phyloP scores from a whole-genome alignment of 305 asterid species.

The Fraxinus baroniana region DNA sequence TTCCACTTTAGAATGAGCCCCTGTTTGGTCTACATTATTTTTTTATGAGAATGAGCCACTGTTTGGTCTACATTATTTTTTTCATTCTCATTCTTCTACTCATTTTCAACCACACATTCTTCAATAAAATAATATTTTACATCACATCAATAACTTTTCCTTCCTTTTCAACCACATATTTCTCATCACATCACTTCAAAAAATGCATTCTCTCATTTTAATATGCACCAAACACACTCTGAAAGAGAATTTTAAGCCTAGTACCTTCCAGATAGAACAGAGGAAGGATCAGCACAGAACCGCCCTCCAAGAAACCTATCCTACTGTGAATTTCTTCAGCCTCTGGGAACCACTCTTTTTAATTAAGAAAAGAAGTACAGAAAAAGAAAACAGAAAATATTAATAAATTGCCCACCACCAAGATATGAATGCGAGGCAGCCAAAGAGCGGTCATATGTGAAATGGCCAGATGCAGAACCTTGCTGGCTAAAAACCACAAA shows the following conservation, averaged over 20 bases:
- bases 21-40: too few species aligned
- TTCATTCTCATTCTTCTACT: too few species aligned
- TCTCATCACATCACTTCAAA: too few species aligned
- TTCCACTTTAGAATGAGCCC: not conserved
- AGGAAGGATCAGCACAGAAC: conserved; percentile 70
- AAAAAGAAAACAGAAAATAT: not conserved
- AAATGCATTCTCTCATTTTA: too few species aligned
- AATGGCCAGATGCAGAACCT: conserved; percentile 54
- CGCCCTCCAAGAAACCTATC: conserved; percentile 81
- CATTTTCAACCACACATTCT: too few species aligned
- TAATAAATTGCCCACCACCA: conserved; percentile 58
- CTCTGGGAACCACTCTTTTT: conserved; percentile 39
- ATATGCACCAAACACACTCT: too few species aligned
- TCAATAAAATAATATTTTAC: too few species aligned
- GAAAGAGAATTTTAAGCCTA: conserved; percentile 1
- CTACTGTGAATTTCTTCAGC: conserved; percentile 81
- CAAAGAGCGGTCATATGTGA: conserved; percentile 65
- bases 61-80: too few species aligned
- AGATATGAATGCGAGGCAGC: conserved; percentile 87
- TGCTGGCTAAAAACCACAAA: conserved; percentile 32
- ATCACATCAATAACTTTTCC: too few species aligned
- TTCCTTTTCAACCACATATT: too few species aligned
- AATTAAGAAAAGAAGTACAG: conserved; percentile 1
- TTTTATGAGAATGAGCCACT: too few species aligned
- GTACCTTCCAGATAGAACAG: conserved; percentile 79